Evolutionary conservation across 2,329 filamentous ascomycete genomes (phyloP).

Genomic region (Microdochium bolleyi): DNA sequence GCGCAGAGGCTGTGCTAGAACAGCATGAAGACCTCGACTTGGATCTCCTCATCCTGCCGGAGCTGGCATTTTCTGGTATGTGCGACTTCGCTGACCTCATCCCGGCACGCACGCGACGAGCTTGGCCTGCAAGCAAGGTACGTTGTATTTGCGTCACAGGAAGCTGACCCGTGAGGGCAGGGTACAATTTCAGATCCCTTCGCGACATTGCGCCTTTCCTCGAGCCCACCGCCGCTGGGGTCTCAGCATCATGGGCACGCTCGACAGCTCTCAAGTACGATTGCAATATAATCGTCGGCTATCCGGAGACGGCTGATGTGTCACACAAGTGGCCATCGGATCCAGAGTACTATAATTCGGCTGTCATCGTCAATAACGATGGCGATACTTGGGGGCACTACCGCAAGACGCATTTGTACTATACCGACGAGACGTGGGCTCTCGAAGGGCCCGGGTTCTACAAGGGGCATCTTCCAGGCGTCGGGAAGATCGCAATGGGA

Average conservation of each 20-base stretch:
- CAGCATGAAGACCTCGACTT: conserved; percentile 43
- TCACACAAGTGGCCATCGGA: conserved; percentile 38
- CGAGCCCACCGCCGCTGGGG: conserved; percentile 54
- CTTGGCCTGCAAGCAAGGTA: not conserved
- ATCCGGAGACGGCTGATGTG: conserved; percentile 60
- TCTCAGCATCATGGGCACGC: conserved; percentile 61
- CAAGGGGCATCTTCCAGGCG: conserved; percentile 29
- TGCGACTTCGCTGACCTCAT: not conserved
- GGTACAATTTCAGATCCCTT: conserved; percentile 66
- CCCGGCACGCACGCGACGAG: too few species aligned
- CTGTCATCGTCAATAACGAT: conserved; percentile 46
- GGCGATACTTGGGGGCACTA: conserved; percentile 56
- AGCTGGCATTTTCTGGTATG: conserved; percentile 67
- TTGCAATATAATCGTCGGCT: conserved; percentile 62
- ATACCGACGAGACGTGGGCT: conserved; percentile 55
- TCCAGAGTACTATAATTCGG: conserved; percentile 32
- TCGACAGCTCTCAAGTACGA: conserved; percentile 53
- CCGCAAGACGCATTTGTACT: conserved; percentile 50
- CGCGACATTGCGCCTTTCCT: conserved; percentile 58
- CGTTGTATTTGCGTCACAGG: not conserved
- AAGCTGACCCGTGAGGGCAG: conserved; percentile 22
- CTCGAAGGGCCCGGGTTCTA: conserved; percentile 48
- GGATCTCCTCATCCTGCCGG: conserved; percentile 66
- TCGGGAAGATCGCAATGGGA: conserved; percentile 47
- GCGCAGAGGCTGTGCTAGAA: conserved; percentile 56